These are phyloP conservation scores for Fusarium anthophilum DNA, from an alignment of 2,329 filamentous ascomycete species.

Conservation along the genomic window DNA sequence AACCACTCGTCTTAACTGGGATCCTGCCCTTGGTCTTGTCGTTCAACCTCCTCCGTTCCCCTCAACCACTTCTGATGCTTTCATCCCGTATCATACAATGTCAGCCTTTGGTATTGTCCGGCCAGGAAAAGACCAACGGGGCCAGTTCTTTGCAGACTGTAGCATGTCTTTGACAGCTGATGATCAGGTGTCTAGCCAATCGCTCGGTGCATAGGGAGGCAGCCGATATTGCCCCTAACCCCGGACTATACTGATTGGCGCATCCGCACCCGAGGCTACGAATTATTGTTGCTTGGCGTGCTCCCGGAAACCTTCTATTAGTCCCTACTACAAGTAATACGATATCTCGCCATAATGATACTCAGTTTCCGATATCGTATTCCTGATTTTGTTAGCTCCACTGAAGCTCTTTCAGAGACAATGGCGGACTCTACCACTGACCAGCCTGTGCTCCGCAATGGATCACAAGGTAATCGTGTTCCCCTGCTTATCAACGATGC, in stretches of 20 bases:
- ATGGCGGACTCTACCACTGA: neutral
- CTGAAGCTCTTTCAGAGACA: neutral
- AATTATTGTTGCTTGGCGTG: neutral
- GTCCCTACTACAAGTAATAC: neutral
- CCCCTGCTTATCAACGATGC: neutral
- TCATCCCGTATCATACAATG: fast-evolving
- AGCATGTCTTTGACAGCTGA: neutral
- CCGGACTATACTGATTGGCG: neutral
- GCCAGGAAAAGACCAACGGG: fast-evolving
- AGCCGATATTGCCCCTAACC: neutral
- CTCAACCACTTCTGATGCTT: neutral
- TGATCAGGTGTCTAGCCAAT: neutral
- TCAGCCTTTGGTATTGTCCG: neutral
- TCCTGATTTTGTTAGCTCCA: neutral
- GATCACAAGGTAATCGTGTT: neutral
- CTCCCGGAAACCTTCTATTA: neutral
- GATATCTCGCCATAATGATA: neutral
- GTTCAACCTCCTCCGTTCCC: too few species aligned
- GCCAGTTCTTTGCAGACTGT: neutral
- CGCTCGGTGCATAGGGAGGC: fast-evolving
- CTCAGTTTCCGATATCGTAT: neutral
- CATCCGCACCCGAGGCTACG: neutral
- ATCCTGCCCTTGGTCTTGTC: neutral
- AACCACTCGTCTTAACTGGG: too few species aligned
- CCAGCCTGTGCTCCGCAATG: neutral